Evolutionary conservation across 1,139 yeast species (phyloP), one percentile per base, ranked within the genome.

Genomic region (Diutina mesorugosa): DNA sequence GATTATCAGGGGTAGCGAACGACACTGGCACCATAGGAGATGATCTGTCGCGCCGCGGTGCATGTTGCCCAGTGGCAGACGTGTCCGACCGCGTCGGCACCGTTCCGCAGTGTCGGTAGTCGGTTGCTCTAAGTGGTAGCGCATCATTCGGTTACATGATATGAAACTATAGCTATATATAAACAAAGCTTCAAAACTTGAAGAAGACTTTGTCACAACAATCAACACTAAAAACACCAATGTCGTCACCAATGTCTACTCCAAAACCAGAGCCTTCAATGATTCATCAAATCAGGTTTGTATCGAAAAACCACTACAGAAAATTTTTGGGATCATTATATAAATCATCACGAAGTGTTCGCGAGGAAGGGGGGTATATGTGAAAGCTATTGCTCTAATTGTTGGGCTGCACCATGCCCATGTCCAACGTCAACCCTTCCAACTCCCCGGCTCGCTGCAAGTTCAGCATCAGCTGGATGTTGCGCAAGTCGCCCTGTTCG

Each of bases 321-420:
- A 21, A 21, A 10, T 14, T n/a, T 5, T 35, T 35, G 14, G 41
- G n/a, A 12, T 35, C 41, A 35, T 35, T 35, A 35, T 10, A 35
- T 35, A 35, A 35, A 35, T n/a, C 41, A 35, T 35, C 41, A 35
- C 41, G 41, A 10, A 10, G 26, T 21, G 6, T 10, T 35, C 41
- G 41, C 41, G 41, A 10, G 41, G 41, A 5, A n/a, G 41, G 41
- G 26, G 26, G 26, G 26, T 21, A 21, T 35, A 35, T 35, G n/a
- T 12, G 9, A 35, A 10, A 35, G 14, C 10, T 12, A 14, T n/a
- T 35, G 41, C 41, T 35, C 30, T 47, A 47, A 16, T 47, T 47
- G 30, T 50, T 50, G 6, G 53, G 53, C 45, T 50, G 53, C 5
- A 50, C 53, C 41, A 50, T 50, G 14, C 45, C 53, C 53, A 50